Conservation (phyloP, 2,329 filamentous ascomycete species). For the Xylaria sp. region DNA sequence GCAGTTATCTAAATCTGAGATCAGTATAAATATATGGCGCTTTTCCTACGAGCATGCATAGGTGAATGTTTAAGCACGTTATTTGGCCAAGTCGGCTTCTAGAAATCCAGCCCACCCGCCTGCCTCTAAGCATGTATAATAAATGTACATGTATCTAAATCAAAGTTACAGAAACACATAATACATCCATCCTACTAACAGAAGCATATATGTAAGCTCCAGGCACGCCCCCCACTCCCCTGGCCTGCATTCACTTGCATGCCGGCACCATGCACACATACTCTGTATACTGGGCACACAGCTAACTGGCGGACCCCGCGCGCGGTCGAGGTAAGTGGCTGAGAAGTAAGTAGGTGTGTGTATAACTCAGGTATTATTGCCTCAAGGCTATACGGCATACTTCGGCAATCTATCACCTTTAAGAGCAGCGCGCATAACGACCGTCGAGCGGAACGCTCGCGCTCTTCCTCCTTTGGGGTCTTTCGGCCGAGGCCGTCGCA, state of each 20-base stretch:
- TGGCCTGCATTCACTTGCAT: background rate
- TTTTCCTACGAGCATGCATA: background rate
- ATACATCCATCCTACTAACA: background rate
- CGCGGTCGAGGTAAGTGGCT: background rate
- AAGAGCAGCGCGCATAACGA: slow-evolving; percentile 9
- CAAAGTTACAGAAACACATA: background rate
- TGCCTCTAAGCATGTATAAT: background rate
- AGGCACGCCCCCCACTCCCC: background rate
- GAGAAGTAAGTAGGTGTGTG: slow-evolving; percentile 21
- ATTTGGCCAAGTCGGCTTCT: slow-evolving; percentile 6
- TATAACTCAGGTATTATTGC: slow-evolving; percentile 24
- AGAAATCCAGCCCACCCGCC: background rate
- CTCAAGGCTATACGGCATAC: slow-evolving; percentile 3
- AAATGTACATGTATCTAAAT: background rate
- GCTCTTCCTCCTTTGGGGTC: slow-evolving; percentile 21
- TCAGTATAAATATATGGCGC: background rate
- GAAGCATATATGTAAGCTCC: background rate
- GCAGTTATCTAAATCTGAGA: background rate
- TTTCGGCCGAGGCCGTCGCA: slow-evolving; percentile 20
- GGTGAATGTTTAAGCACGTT: background rate
- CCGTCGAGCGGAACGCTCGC: slow-evolving; percentile 18
- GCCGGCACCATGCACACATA: background rate
- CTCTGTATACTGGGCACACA: background rate
- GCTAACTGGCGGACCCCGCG: background rate
- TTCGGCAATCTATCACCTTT: slow-evolving; percentile 15